Evolutionary conservation across 371 early-diverging fungal genomes (phyloP).

Genomic region (Zancudomyces culisetae): DNA sequence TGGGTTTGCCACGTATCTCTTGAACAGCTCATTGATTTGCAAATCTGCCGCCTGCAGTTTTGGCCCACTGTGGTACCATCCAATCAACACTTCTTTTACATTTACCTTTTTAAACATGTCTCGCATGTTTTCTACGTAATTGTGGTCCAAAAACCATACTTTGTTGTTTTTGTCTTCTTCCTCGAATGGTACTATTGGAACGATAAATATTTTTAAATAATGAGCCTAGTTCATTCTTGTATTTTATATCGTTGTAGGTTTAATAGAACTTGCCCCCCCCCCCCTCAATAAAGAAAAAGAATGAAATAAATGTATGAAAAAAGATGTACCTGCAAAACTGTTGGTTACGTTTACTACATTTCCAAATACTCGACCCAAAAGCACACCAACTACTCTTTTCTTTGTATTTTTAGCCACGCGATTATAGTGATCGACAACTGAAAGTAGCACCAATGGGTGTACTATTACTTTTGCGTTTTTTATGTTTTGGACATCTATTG

Average conservation of each 20-base stretch:
- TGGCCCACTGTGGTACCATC: constrained; percentile 99
- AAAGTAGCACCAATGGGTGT: constrained; percentile 96
- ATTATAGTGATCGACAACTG: constrained; percentile 98
- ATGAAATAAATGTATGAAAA: background rate
- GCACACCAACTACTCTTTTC: constrained; percentile 97
- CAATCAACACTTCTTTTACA: constrained; percentile 82
- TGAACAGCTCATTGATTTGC: constrained; percentile 95
- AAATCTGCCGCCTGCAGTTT: constrained; percentile 93
- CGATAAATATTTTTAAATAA: no score
- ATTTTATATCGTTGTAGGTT: background rate
- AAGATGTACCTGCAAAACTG: constrained; percentile 81
- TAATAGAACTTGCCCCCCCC: background rate
- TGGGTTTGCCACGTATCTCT: constrained; percentile 85
- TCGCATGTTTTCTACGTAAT: constrained; percentile 97
- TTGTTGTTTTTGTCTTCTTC: constrained; percentile 90
- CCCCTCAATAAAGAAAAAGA: background rate
- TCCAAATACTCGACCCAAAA: constrained; percentile 88
- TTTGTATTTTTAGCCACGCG: constrained; percentile 87
- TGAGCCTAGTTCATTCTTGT: no score
- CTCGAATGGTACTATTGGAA: constrained; percentile 97
- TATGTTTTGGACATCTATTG: background rate
- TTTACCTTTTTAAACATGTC: constrained; percentile 99
- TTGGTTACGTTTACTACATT: constrained; percentile 91
- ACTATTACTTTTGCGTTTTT: constrained; percentile 46
- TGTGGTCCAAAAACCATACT: constrained; percentile 98